Evolutionary conservation across 2,329 filamentous ascomycete species (phyloP), one percentile per base, ranked within the genome.

Genomic region (Monosporascus sp.): DNA sequence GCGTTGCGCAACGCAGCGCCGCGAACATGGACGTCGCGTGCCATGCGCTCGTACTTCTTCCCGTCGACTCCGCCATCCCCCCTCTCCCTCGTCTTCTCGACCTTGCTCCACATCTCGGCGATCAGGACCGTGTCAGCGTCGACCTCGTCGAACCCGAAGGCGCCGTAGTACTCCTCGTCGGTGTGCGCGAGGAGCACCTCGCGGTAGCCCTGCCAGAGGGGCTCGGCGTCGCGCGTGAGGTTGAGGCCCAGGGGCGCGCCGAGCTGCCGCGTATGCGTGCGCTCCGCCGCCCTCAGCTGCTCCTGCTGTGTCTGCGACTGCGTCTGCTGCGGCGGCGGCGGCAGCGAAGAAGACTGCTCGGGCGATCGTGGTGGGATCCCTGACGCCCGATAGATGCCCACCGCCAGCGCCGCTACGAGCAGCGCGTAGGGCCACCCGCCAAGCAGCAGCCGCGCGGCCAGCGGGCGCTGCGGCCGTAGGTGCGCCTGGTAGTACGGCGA

Each of bases 141-240:
- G 6, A 46, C 54, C 28, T 50, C 45, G 4, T 18, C 41, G 47
- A 58, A 60, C 46, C 49, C 31, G 31, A 35, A 58, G 5, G 41
- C n/a, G 7, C 54, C 56, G 51, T 52, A 45, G 7, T 53, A 18
- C 3, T 45, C 17, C 8, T 28, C 28, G 37, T 54, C 56, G 26
- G 47, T 28, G 53, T 11, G 15, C 53, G 51, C 55, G 45, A 58
- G 53, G 18, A 49, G 8, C 40, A n/a, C 20, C 50, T 46, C 43
- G 11, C 43, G 43, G 43, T 26, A 46, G 9, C n/a, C 20, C 43
- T 46, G 43, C 43, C 43, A 46, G 43, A 46, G n/a, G 14, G 22
- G 43, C 22, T 46, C 43, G 17, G 22, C 43, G 24, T 15, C 14
- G 14, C 43, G 43, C 15, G 48, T 52, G 7, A 49, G 28, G 47